Percentiles rank a stretch among this genome's conserved stretches.
Conservation (phyloP, 139 green algal genomes). For the Tetraselmis striata region DNA sequence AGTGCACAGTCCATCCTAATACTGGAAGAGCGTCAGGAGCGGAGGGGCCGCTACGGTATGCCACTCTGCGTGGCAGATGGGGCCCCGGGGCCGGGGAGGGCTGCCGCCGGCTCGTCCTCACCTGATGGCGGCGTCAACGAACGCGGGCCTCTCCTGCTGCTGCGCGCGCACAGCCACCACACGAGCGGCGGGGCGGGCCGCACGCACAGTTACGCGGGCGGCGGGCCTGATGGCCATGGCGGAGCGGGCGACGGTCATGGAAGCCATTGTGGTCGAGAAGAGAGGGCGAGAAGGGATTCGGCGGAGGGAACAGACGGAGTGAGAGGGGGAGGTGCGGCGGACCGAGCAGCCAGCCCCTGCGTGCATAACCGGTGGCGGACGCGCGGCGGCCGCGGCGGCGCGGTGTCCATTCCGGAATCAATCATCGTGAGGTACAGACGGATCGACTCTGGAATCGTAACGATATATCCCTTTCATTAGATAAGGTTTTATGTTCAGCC, state of each 20-base stretch:
- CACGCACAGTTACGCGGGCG: background rate
- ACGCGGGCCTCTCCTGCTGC: background rate
- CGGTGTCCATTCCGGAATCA: background rate
- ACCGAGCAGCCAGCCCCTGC: no score
- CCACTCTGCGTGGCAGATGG: background rate
- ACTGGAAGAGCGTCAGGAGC: background rate
- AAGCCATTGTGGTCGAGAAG: background rate
- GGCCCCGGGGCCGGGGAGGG: no score
- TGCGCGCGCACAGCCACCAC: background rate
- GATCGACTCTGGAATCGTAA: background rate
- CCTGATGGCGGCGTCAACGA: background rate
- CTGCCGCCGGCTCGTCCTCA: no score
- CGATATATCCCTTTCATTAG: background rate
- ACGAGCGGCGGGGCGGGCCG: no score
- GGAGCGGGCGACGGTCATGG: background rate
- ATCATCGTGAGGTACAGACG: background rate
- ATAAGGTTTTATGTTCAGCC: constrained; percentile 2
- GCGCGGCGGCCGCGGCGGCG: no score
- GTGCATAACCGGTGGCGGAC: no score
- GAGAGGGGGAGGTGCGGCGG: background rate
- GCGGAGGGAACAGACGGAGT: background rate
- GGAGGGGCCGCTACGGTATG: background rate
- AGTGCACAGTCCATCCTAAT: background rate
- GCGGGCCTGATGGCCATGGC: background rate
- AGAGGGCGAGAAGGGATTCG: background rate